Evolutionary conservation across 2,329 filamentous ascomycete genomes (phyloP), one percentile per base, ranked within the genome.

Genomic region (Fusarium sulawesiense): DNA sequence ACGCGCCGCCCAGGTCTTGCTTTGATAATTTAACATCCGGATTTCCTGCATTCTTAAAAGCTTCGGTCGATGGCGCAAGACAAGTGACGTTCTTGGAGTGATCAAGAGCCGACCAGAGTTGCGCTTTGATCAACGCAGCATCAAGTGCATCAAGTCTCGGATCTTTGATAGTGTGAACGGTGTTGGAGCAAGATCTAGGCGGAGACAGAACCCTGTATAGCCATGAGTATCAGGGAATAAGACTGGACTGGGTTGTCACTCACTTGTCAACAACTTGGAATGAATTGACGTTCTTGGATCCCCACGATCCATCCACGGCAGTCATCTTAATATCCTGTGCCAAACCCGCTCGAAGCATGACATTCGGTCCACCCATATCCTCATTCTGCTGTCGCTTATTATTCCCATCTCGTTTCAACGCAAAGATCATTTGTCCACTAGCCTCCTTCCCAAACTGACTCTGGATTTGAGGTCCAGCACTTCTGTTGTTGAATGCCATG

Each of bases 401-500:
- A 0, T 29, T 47, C 2, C 20, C 25, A 10, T 32, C 40, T 4
- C 27, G 14, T 13, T 34, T 23, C 5, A 57, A 56, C 1, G 72
- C 65, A 46, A 74, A 63, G 6, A 74, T n/a, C 0, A 74, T 61
- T n/a, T 74, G 72, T 0, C 72, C 72, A 11, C 44, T 47, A 6
- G 72, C 68, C 0, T 20, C 37, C 1, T 49, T 48, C 7, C 72
- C 72, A 5, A 62, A 74, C 18, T 64, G 51, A 1, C 64, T 44
- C 5, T 47, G 37, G 2, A 74, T 54, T 3, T 58, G 48, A 1
- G 65, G 51, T 7, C 68, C 70, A 1, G 70, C 60, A 16, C 53
- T 60, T 47, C 72, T 57, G 51, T 74, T 74, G 21, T 74, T 74
- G 45, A 54, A n/a, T n/a, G n/a, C n/a, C n/a, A n/a, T n/a, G 4